A percentile compares a stretch with the other conserved stretches of the same genome.
Conservation (phyloP, 176 grass and related monocot genomes). For the Dendrocalamus sinicus region DNA sequence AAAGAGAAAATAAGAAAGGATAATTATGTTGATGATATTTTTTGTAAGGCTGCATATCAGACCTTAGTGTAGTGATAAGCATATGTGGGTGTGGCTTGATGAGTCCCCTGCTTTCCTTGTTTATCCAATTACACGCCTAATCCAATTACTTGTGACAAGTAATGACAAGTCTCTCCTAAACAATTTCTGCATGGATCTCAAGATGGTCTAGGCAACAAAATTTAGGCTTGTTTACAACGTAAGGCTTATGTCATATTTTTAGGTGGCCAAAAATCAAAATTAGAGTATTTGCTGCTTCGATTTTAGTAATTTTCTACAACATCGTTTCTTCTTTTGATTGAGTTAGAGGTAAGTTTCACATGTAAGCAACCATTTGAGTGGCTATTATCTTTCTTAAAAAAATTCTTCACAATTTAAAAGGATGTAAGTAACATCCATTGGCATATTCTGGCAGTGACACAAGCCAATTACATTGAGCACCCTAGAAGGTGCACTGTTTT, state of each 20-base stretch:
- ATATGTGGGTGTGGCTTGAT: background rate
- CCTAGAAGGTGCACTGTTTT: no score
- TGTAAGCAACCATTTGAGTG: background rate
- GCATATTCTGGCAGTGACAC: background rate
- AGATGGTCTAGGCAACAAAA: no score
- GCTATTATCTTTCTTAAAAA: background rate
- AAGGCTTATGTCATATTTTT: no score
- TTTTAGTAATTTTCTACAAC: no score
- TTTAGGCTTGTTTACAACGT: no score
- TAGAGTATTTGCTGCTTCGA: no score
- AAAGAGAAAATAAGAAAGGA: background rate
- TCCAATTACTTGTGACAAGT: background rate
- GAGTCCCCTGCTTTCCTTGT: background rate
- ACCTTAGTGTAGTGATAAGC: background rate
- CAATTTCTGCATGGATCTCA: no score
- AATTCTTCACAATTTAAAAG: background rate
- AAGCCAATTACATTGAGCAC: no score
- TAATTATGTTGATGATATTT: background rate
- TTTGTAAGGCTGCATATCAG: background rate
- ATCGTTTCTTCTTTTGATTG: background rate
- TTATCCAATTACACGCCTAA: background rate
- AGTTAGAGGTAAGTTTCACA: background rate
- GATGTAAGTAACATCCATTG: background rate
- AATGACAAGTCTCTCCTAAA: background rate
- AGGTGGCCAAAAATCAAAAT: no score